Conservation (phyloP, 2,329 filamentous ascomycete species). For the Thelonectria olida region DNA sequence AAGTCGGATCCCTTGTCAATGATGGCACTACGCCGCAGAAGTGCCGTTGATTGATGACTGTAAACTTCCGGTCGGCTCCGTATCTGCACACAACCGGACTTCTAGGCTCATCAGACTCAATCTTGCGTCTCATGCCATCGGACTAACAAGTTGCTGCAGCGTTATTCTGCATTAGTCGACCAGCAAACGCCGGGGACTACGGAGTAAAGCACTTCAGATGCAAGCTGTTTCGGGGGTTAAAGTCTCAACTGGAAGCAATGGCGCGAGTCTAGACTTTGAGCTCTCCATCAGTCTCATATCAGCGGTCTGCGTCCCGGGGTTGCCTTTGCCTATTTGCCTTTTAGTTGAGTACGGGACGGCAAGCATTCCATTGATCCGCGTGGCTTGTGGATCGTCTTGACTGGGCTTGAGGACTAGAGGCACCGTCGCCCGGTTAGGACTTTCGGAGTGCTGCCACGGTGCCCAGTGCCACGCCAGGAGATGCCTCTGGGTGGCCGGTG, state of each 20-base stretch:
- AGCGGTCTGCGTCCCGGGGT: slow-evolving; percentile 25
- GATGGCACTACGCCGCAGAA: slow-evolving; percentile 11
- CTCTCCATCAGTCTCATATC: slow-evolving; percentile 22
- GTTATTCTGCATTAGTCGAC: background rate
- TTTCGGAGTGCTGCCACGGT: no score
- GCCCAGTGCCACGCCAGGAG: slow-evolving; percentile 23
- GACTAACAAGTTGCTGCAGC: background rate
- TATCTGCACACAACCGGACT: slow-evolving; percentile 4
- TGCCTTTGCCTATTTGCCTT: slow-evolving; percentile 15
- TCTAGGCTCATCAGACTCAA: slow-evolving; percentile 10
- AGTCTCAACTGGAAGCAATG: slow-evolving; percentile 4
- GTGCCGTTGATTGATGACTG: slow-evolving; percentile 9
- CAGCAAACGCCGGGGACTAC: background rate
- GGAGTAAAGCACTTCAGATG: no score
- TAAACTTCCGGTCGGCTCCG: slow-evolving; percentile 13
- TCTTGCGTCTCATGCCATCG: slow-evolving; percentile 7
- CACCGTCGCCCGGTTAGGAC: slow-evolving; percentile 25
- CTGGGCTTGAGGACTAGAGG: slow-evolving; percentile 24
- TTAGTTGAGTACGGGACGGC: slow-evolving; percentile 16
- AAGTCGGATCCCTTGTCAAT: background rate
- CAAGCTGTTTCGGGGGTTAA: background rate
- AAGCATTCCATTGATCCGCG: slow-evolving; percentile 41
- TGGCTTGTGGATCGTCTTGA: slow-evolving; percentile 42
- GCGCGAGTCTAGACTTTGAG: slow-evolving; percentile 25
- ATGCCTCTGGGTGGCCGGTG: slow-evolving; percentile 25